These are phyloP conservation scores for Phialophora expanda DNA, from an alignment of 2,329 filamentous ascomycete genomes.

Conservation along the genomic window DNA sequence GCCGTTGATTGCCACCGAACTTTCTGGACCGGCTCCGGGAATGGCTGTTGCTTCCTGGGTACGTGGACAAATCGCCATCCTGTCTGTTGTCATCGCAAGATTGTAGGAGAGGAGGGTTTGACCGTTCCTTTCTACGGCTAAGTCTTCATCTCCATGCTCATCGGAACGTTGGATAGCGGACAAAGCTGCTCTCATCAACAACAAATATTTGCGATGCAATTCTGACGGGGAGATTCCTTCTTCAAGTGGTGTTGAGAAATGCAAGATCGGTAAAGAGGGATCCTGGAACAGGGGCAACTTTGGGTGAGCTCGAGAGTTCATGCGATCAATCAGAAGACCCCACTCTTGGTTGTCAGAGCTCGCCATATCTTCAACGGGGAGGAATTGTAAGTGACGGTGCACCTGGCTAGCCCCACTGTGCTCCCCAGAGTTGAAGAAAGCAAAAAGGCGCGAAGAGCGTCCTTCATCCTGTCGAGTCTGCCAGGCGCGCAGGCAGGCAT, in stretches of 20 bases:
- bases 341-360: conserved; percentile 45
- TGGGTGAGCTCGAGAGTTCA: conserved; percentile 37
- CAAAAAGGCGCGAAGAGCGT: conserved; percentile 46
- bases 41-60: conserved; percentile 53
- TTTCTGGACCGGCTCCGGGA: conserved; percentile 47
- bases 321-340: conserved; percentile 56
- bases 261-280: conserved; percentile 41
- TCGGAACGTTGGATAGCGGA: conserved; percentile 16
- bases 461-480: conserved; percentile 30
- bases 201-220: conserved; percentile 48
- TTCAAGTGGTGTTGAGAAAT: conserved; percentile 36
- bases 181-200: conserved; percentile 50
- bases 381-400: conserved; percentile 55
- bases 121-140: conserved; percentile 30
- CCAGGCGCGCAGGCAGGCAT: conserved; percentile 52
- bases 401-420: conserved; percentile 56
- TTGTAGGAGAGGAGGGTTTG: conserved; percentile 60
- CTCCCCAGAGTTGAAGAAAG: conserved; percentile 57
- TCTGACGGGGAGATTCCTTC: conserved; percentile 30
- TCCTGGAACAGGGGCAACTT: conserved; percentile 59
- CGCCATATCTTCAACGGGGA: conserved; percentile 54
- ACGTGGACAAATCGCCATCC: conserved; percentile 61
- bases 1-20: conserved; percentile 60
- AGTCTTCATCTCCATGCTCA: conserved; percentile 19
- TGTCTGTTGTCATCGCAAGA: conserved; percentile 59